A percentile compares a stretch with the other conserved stretches of the same genome.
Conservation (phyloP, 495 filamentous ascomycete species). For the Penicillium ucsense region DNA sequence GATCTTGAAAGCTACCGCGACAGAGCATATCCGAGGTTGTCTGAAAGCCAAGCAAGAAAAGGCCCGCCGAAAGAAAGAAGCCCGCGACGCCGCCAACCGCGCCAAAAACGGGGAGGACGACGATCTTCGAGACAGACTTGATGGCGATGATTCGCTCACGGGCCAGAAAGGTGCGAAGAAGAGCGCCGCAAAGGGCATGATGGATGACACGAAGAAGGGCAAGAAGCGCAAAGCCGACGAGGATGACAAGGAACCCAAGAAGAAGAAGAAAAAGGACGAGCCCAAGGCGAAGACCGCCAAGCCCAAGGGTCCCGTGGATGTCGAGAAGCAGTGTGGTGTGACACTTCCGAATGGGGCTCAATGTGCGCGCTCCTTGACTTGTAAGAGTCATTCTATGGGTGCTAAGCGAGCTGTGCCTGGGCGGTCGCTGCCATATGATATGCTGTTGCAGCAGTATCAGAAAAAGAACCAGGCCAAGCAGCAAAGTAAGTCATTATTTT, state of each 20-base stretch:
- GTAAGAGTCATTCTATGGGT: constrained; percentile 95
- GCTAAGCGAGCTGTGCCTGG: constrained; percentile 88
- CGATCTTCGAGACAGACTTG: constrained; percentile 25
- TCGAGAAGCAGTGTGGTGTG: constrained; percentile 95
- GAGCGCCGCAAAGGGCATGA: constrained; percentile 53
- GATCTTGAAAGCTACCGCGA: constrained; percentile 48
- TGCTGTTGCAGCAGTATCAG: constrained; percentile 87
- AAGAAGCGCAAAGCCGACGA: constrained; percentile 93
- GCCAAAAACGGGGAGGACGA: constrained; percentile 55
- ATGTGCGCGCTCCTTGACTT: constrained; percentile 86
- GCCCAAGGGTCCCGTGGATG: constrained; percentile 92
- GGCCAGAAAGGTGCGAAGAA: constrained; percentile 62
- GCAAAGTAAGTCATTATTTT: constrained; percentile 56
- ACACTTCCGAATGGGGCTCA: constrained; percentile 72
- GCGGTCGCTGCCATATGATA: constrained; percentile 86
- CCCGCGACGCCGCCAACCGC: constrained; percentile 56
- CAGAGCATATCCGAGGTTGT: constrained; percentile 59
- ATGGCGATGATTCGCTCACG: constrained; percentile 31
- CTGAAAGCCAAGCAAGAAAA: constrained; percentile 68
- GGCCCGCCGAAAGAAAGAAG: constrained; percentile 71
- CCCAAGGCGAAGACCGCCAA: constrained; percentile 76
- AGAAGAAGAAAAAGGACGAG: constrained; percentile 89
- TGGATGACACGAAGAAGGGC: constrained; percentile 56
- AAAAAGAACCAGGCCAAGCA: constrained; percentile 98
- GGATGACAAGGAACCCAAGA: constrained; percentile 71